Base-by-base conservation (phyloP, 208 protist species). In the Porcisia deanei region DNA sequence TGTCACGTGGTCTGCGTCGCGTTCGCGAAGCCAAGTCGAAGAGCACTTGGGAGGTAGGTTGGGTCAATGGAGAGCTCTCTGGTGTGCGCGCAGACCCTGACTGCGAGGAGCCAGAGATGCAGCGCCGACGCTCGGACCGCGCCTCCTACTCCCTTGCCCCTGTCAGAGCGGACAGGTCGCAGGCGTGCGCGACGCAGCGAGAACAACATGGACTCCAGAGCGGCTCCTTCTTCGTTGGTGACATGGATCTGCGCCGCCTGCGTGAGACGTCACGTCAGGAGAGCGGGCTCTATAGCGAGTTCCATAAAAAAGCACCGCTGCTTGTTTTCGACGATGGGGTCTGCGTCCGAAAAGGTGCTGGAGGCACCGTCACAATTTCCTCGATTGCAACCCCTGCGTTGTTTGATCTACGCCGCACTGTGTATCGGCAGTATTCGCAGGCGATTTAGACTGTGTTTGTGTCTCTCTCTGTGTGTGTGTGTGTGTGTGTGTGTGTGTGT, bases 141-240 rank as follows among this genome's bases (percentile, higher is more conserved):
- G 81, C 83, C 37, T 81, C 76, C 8, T 88, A 91, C 60, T 85
- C 82, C 4, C 82, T 93, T 9, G 73, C 80, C 34, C 54, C 81
- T 9, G 80, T 94, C 39, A 79, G 75, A 14, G 74, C 70, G n/a
- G 82, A 87, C 43, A 87, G 85, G 69, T 68, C 85, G 34, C 84
- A 95, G 72, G 65, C 75, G 47, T 93, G 90, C 68, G 91, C 93
- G 8, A 84, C 84, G 37, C 71, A 91, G 54, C 88, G 88, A 16
- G 88, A 89, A 73, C 12, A 52, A 66, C 63, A 81, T 20, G 88
- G 86, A 1, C 76, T 95, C n/a, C 86, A 89, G 45, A 79, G 87
- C 10, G 93, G 93, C n/a, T 89, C 89, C 47, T 94, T 92, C 82
- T 96, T 95, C 82, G 85, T 97, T 20, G 93, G 93, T 39, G 85